Base-by-base conservation (phyloP, 2,329 filamentous ascomycete species). In the Ceratocystis cubensis region DNA sequence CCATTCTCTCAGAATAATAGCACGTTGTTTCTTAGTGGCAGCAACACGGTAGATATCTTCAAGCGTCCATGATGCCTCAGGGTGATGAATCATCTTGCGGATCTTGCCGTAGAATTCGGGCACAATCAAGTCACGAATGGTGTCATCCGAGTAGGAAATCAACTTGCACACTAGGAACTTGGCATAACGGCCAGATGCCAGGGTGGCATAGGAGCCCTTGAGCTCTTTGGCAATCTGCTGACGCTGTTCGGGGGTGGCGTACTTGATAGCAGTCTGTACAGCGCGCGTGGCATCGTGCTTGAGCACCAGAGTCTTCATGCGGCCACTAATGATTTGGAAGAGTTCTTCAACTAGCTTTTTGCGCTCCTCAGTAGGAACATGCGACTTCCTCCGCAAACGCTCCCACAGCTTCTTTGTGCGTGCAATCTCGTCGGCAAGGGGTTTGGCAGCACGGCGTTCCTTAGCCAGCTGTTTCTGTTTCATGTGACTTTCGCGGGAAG, bases 211-310 rank as follows among this genome's bases (percentile, higher is more conserved):
- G 71, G 88, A 87, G 20, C 92, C 91, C 75, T 89, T 86, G 66
- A 99, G 81, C 76, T 99, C 94, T 67, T 80, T 81, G 7, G 92
- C 91, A 72, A 99, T 96, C 78, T 87, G 84, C 76, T 87, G 89
- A 73, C 90, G 84, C 77, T 96, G 92, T 69, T 89, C 87, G 66
- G 85, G 81, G 59, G 88, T 95, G 61, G 91, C 88, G 77, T 99
- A 99, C 77, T 99, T 99, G 77, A 99, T 84, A 46, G 93, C 94
- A 13, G 92, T 96, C 78, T 99, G 94, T 30, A 99, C 88, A 53
- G 96, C 91, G 71, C 94, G 85, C n/a, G 96, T 93, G 45, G 91
- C 90, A 75, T 99, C 94, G 76, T 99, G 94, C 83, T 99, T 99
- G 78, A 99, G 89, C 22, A 96, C 93, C 71, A 97, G 96, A 69